phyloP scores from a whole-genome alignment of 2,329 filamentous ascomycete species.

The Ceratocystis ficicola region DNA sequence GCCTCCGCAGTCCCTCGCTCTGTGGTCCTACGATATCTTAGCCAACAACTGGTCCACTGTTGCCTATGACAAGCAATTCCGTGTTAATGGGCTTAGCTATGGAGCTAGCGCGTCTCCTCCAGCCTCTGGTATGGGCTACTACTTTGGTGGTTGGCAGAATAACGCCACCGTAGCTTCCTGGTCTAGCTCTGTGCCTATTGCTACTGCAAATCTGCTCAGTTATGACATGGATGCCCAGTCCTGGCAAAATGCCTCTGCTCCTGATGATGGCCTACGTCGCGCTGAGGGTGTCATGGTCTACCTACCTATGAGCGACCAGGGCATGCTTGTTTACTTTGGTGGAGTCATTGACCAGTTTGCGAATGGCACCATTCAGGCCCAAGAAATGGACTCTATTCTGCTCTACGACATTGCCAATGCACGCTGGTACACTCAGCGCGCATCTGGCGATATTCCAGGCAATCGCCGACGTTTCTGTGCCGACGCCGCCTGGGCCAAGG shows the following conservation, averaged over 20 bases:
- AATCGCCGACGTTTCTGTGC: slow-evolving; percentile 49
- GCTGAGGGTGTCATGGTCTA: slow-evolving; percentile 51
- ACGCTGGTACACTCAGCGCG: slow-evolving; percentile 49
- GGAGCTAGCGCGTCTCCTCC: slow-evolving; percentile 46
- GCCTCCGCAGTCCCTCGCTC: slow-evolving; percentile 34
- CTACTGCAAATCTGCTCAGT: slow-evolving; percentile 41
- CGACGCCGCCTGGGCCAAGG: slow-evolving; percentile 46
- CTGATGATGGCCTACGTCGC: slow-evolving; percentile 39
- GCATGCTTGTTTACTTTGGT: slow-evolving; percentile 51
- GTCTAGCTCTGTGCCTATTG: slow-evolving; percentile 35
- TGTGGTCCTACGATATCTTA: slow-evolving; percentile 48
- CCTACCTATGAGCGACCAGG: slow-evolving; percentile 46
- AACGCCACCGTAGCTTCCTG: slow-evolving; percentile 42
- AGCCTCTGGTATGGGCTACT: slow-evolving; percentile 44
- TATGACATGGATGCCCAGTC: slow-evolving; percentile 44
- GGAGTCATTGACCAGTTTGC: slow-evolving; percentile 35
- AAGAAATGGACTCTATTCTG: slow-evolving; percentile 41
- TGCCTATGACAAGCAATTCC: slow-evolving; percentile 28
- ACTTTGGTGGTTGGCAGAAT: slow-evolving; percentile 51
- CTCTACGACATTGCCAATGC: slow-evolving; percentile 49
- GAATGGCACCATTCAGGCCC: slow-evolving; percentile 37
- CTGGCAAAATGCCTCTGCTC: slow-evolving; percentile 42
- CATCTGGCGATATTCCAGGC: slow-evolving; percentile 41
- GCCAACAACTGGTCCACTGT: slow-evolving; percentile 44
- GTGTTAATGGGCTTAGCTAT: slow-evolving; percentile 39